Evolutionary conservation across 2,329 filamentous ascomycete genomes (phyloP), one percentile per base, ranked within the genome.

Genomic region (Pyricularia sp.): DNA sequence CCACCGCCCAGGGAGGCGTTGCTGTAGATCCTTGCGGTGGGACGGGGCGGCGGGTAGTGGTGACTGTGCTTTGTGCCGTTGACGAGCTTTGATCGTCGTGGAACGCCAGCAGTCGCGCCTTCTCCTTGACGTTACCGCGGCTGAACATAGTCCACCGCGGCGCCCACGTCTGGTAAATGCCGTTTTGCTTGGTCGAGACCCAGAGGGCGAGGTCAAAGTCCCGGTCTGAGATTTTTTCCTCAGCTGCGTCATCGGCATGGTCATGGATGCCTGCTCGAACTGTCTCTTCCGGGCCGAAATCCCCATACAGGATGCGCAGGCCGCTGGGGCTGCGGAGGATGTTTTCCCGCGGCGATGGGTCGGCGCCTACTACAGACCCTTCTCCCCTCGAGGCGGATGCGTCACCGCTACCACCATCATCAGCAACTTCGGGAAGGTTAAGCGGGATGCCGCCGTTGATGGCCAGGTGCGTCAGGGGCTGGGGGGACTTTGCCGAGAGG

Each of bases 71-170:
- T 42, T 69, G 65, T 0, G 50, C 25, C n/a, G 11, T 61, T 25
- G 23, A 50, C 63, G 31, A 67, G 59, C 59, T 12, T n/a, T 14
- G 23, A 10, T 64, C 59, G 50, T 70, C 50, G 69, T 80, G 64
- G 72, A 88, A 88, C 0, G 75, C 76, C 4, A 97, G 78, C 1
- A 97, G 79, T 14, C 94, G 83, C 0, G 91, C 88, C 77, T 97
- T 98, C 79, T 98, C 94, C 67, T 89, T 91, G 70, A 97, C 83
- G 78, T 97, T 98, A 3, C 94, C 94, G 1, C 93, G 86, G 71
- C 90, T 93, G 77, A 98, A 98, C 94, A 97, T 97, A 30, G 93
- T 97, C 83, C 93, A 94, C 0, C 89, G 80, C 17, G 94, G 94
- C 0, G 93, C 91, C 94, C 94, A 98, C 1, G 86, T 89, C 80